Evolutionary conservation across 345 rosid genomes (phyloP), one percentile per base, ranked within the genome.

Genomic region (Salix koriyanagi): DNA sequence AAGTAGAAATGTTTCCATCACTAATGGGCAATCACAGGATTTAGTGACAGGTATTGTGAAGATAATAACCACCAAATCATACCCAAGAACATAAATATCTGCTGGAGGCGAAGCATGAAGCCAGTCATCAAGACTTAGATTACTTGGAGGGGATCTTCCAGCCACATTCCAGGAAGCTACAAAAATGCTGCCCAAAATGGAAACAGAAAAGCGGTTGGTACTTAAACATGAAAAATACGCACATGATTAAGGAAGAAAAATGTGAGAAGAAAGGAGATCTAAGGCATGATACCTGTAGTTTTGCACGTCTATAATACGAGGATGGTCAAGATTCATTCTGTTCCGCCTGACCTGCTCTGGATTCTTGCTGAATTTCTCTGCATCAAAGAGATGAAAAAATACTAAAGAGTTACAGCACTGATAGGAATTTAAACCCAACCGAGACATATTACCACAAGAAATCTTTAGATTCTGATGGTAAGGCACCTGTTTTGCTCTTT

Each of bases 121-220:
- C 99, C 97, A 96, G 65, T 96, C 98, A 23, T 93, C 95, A 2
- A 93, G 90, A 86, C 89, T 92, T 86, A 96, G 84, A 82, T 96
- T 90, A 50, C 87, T 82, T 1, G 92, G 88, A 62, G 98, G 99
- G 32, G 99, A 89, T 86, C 92, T 93, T 83, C 98, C 99, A 48
- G 90, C 99, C 26, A 96, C 99, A 83, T 96, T 96, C 99, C 99
- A 96, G 46, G 97, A 87, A 79, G 92, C 96, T 67, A 90, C 96
- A 69, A 96, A 96, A 83, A 96, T 81, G 73, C 98, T 93, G 96
- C 82, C 76, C 80, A 86, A 74, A 79, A 58, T 10, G 67, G 25
- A 74, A 70, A 64, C 23, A 74, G 67, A 68, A 28, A 64, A 74
- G 16, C 25, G 72, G 42, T 81, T 67, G 69, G 74, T 39, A 67